Evolutionary conservation across 106 monocot species (phyloP).

Genomic region (Ottelia alismoides): DNA sequence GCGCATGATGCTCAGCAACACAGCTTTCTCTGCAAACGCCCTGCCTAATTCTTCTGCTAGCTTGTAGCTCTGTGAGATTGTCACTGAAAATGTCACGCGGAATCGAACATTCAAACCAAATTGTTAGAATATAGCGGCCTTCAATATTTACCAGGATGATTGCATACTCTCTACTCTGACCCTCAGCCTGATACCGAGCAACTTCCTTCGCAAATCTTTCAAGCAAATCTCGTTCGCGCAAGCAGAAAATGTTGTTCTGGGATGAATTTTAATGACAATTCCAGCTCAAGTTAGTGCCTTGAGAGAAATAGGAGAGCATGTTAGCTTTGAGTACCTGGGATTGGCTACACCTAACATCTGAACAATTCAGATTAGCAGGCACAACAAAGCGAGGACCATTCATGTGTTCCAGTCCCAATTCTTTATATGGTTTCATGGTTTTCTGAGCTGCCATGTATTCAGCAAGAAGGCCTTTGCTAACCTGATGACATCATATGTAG

Average conservation of each 20-base stretch:
- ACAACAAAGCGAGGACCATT: constrained; percentile 63
- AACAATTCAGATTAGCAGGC: constrained; percentile 39
- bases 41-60: constrained; percentile 70
- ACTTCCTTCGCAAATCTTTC: constrained; percentile 53
- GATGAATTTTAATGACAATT: no score
- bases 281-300: constrained; percentile 24
- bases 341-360: constrained; percentile 31
- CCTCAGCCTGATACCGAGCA: constrained; percentile 38
- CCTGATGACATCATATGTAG: constrained; percentile 23
- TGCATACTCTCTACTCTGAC: constrained; percentile 62
- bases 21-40: constrained; percentile 70
- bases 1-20: constrained; percentile 39
- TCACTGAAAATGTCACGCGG: no score
- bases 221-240: constrained; percentile 74
- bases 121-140: not conserved
- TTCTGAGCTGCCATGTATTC: constrained; percentile 51
- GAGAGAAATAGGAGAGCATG: no score
- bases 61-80: constrained; percentile 70
- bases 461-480: constrained; percentile 78
- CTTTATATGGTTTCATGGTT: constrained; percentile 61
- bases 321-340: no score
- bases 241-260: no score
- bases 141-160: constrained; percentile 37
- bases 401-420: constrained; percentile 90
- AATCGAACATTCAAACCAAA: not conserved